These are phyloP conservation scores for Letharia columbiana DNA, from an alignment of 495 filamentous ascomycete species.

Conservation along the genomic window DNA sequence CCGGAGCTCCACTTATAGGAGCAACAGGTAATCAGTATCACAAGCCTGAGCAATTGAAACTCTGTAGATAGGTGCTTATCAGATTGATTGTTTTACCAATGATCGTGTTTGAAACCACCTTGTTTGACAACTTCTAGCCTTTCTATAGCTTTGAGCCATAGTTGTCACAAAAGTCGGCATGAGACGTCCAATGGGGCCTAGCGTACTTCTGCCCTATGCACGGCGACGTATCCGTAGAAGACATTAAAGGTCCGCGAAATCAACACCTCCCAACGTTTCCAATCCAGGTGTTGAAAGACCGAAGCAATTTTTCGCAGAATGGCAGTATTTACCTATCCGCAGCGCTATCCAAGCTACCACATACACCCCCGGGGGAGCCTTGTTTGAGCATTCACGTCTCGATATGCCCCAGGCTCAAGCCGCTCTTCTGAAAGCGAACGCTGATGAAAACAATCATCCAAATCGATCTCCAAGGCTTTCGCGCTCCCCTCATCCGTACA, in stretches of 20 bases:
- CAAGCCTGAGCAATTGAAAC: background rate
- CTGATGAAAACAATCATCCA: background rate
- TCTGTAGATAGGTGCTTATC: background rate
- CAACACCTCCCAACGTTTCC: background rate
- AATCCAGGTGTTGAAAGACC: background rate
- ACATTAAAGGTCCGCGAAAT: background rate
- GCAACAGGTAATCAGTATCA: background rate
- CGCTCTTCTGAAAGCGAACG: slow-evolving; percentile 4
- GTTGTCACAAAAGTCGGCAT: background rate
- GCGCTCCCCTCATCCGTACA: slow-evolving; percentile 72
- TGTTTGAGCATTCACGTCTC: slow-evolving; percentile 6
- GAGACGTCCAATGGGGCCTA: background rate
- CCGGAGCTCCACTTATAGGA: background rate
- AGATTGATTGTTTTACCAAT: no score
- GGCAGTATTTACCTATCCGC: background rate
- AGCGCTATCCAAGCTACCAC: background rate
- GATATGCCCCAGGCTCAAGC: slow-evolving; percentile 8
- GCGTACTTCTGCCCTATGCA: slow-evolving; percentile 1
- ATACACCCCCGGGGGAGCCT: background rate
- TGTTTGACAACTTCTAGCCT: no score
- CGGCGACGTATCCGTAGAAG: background rate
- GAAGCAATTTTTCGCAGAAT: background rate
- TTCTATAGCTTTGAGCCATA: no score
- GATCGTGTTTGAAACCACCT: no score
- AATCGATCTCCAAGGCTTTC: slow-evolving; percentile 30